A percentile compares a stretch with the other conserved stretches of the same genome.
These are phyloP conservation scores for Dryadomyces sulphureus DNA, from an alignment of 2,329 filamentous ascomycete species.

Conservation along the genomic window DNA sequence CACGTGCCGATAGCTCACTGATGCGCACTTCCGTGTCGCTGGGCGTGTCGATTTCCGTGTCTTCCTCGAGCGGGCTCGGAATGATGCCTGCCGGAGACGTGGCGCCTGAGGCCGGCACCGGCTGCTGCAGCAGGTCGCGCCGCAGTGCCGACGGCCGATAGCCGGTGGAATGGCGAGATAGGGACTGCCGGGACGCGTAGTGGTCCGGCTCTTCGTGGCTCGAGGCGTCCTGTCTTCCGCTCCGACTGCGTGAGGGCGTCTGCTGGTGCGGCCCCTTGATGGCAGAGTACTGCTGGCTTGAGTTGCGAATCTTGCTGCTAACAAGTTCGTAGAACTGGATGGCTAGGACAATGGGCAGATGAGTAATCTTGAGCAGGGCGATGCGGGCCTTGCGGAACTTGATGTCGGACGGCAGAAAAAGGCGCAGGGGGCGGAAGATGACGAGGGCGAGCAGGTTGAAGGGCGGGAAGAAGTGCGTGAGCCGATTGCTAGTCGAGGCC, in stretches of 20 bases:
- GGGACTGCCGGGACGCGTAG: constrained; percentile 5
- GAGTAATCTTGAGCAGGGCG: constrained; percentile 45
- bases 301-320: constrained; percentile 19
- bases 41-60: constrained; percentile 11
- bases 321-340: constrained; percentile 54
- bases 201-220: neutral
- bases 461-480: constrained; percentile 56
- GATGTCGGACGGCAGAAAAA: constrained; percentile 48
- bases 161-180: constrained; percentile 3
- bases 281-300: constrained; percentile 27
- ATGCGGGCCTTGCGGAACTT: constrained; percentile 49
- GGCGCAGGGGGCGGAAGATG: constrained; percentile 55
- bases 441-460: constrained; percentile 62
- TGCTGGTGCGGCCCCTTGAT: constrained; percentile 29
- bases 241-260: neutral
- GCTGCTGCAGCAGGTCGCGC: constrained; percentile 4
- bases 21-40: constrained; percentile 26
- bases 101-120: neutral
- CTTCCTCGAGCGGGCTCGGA: constrained; percentile 5
- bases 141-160: constrained; percentile 1
- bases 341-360: constrained; percentile 51
- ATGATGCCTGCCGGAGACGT: neutral
- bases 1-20: constrained; percentile 38
- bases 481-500: constrained; percentile 51
- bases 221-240: neutral